A percentile compares a stretch with the other conserved stretches of the same genome.
phyloP scores from a whole-genome alignment of 805 yeast species.

The Blastobotrys mokoenaii region DNA sequence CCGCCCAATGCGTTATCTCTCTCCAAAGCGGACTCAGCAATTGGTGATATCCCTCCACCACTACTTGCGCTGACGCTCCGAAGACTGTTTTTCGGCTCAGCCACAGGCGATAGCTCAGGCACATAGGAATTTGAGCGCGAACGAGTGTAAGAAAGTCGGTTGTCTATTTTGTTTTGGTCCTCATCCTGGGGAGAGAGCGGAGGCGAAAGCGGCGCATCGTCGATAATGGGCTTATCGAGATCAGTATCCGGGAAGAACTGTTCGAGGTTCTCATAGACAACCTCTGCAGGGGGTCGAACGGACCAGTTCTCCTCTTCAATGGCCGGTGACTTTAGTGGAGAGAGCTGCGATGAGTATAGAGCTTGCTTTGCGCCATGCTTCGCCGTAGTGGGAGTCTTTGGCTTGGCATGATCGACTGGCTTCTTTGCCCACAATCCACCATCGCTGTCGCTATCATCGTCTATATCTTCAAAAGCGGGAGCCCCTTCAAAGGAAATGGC shows the following conservation, averaged over 20 bases:
- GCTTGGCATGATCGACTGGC: slow-evolving; percentile 17
- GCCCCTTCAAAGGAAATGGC: slow-evolving; percentile 67
- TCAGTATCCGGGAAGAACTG: slow-evolving; percentile 87
- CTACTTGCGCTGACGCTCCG: not conserved
- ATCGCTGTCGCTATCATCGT: slow-evolving; percentile 34
- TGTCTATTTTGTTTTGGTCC: not conserved
- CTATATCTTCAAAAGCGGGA: slow-evolving; percentile 39
- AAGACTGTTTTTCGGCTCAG: slow-evolving; percentile 8
- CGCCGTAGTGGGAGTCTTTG: slow-evolving; percentile 9
- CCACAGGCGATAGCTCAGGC: slow-evolving; percentile 16
- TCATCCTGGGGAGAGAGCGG: slow-evolving; percentile 4
- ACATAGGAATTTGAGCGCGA: not conserved
- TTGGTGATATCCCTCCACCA: not conserved
- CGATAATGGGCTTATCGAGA: slow-evolving; percentile 84
- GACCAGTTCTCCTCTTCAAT: slow-evolving; percentile 37
- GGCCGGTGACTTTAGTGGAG: slow-evolving; percentile 8
- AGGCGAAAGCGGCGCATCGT: slow-evolving; percentile 39
- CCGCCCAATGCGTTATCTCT: no score
- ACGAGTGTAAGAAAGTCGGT: no score
- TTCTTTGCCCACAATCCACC: slow-evolving; percentile 55
- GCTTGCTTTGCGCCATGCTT: not conserved
- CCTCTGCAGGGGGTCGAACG: slow-evolving; percentile 92
- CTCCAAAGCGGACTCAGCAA: not conserved
- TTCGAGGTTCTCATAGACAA: slow-evolving; percentile 84
- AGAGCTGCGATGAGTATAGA: not conserved